These are phyloP conservation scores for Bruguiera parviflora DNA, from an alignment of 345 rosid genomes.

Conservation along the genomic window DNA sequence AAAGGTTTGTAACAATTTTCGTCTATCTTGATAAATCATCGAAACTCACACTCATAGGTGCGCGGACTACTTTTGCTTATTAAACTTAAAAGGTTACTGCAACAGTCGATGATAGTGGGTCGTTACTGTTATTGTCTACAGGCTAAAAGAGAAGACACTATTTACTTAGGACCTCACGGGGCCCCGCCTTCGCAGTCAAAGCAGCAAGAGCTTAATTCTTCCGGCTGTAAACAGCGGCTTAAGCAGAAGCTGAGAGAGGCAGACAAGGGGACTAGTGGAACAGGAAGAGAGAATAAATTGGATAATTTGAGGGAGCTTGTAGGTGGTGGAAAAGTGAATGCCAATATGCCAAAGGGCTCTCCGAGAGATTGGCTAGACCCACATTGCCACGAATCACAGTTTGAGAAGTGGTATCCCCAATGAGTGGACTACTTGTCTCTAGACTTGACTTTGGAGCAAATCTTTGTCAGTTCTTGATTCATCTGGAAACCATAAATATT, in stretches of 20 bases:
- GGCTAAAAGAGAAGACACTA: constrained; percentile 61
- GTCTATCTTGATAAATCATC: neutral
- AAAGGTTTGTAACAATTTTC: constrained; percentile 37
- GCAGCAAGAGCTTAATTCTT: constrained; percentile 50
- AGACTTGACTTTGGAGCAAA: neutral
- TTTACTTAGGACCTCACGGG: constrained; percentile 91
- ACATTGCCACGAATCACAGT: constrained; percentile 83
- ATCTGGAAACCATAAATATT: constrained; percentile 10
- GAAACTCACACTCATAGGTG: too few relatives aligned
- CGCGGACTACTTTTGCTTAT: too few relatives aligned
- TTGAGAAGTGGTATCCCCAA: constrained; percentile 56
- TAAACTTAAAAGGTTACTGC: neutral
- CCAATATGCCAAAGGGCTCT: constrained; percentile 50
- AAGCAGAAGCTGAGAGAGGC: constrained; percentile 92
- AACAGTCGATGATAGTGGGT: too few relatives aligned
- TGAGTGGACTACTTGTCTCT: constrained; percentile 24
- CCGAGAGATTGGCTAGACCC: constrained; percentile 86
- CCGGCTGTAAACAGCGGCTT: constrained; percentile 71
- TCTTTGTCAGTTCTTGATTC: constrained; percentile 8
- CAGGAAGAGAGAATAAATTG: constrained; percentile 85
- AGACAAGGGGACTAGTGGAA: constrained; percentile 49
- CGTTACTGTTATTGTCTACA: constrained; percentile 16
- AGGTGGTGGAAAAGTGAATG: constrained; percentile 42
- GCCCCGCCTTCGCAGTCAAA: constrained; percentile 76
- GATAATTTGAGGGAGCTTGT: constrained; percentile 73